A percentile compares a stretch with the other conserved stretches of the same genome.
These are phyloP conservation scores for Colletotrichum phormii DNA, from an alignment of 2,329 filamentous ascomycete species.

Conservation along the genomic window DNA sequence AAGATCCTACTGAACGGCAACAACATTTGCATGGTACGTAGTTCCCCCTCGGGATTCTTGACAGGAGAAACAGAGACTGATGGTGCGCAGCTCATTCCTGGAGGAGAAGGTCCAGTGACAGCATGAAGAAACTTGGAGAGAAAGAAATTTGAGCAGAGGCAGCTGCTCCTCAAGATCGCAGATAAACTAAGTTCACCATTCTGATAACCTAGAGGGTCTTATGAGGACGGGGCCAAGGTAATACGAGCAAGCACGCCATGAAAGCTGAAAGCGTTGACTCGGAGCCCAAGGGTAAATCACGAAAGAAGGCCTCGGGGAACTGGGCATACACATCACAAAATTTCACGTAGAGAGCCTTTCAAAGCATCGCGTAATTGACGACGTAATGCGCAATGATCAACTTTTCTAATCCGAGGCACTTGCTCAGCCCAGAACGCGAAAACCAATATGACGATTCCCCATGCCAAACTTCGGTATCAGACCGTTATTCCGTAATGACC, in stretches of 20 bases:
- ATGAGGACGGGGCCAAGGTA: not conserved
- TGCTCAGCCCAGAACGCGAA: conserved; percentile 2
- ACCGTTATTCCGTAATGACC: conserved; percentile 25
- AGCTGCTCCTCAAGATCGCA: not conserved
- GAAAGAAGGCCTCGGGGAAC: not conserved
- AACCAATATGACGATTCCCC: conserved; percentile 17
- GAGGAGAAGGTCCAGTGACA: conserved; percentile 75
- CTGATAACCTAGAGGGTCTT: not conserved
- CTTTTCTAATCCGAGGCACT: conserved; percentile 7
- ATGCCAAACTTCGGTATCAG: conserved; percentile 29
- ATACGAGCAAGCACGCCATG: not conserved
- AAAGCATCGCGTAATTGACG: conserved; percentile 15
- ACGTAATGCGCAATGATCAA: conserved; percentile 29
- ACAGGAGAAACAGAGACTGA: conserved; percentile 26
- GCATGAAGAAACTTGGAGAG: not conserved
- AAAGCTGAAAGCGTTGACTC: not conserved
- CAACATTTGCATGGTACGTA: conserved; percentile 96
- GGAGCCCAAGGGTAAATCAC: not conserved
- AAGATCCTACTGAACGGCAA: conserved; percentile 98
- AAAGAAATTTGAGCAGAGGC: not conserved
- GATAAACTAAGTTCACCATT: not conserved
- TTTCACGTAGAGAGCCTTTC: not conserved
- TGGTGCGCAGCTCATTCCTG: conserved; percentile 75
- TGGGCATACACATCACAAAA: not conserved
- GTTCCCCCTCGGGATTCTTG: rapidly evolving